Percentiles rank a stretch among this genome's conserved stretches.
These are phyloP conservation scores for Eucalyptus albens DNA, from an alignment of 345 rosid species.

Conservation along the genomic window DNA sequence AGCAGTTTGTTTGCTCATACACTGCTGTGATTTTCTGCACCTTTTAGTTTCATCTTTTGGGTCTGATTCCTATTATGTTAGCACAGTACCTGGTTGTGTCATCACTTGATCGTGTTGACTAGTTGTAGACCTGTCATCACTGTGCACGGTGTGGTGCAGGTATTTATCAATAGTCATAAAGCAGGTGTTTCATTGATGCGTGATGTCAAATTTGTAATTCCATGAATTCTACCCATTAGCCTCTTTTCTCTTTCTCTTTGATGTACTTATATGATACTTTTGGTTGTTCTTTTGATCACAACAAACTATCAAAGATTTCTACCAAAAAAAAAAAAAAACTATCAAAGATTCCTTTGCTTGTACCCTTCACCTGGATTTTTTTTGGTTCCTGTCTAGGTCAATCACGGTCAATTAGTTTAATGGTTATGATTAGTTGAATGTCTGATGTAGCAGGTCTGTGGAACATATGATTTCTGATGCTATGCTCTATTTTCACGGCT, in stretches of 20 bases:
- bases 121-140: not conserved
- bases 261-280: not conserved
- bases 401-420: not conserved
- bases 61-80: not conserved
- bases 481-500: not conserved
- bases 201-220: not conserved
- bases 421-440: not conserved
- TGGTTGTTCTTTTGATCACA: not conserved
- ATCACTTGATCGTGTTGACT: not conserved
- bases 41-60: not conserved
- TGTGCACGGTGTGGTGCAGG: not conserved
- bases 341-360: not conserved
- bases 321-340: not conserved
- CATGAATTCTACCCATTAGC: not conserved
- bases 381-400: not conserved
- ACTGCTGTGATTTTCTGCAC: not conserved
- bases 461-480: not conserved
- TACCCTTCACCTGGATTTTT: not conserved
- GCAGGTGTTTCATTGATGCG: not conserved
- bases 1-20: not conserved
- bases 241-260: not conserved
- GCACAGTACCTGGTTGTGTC: not conserved
- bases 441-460: not conserved
- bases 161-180: not conserved
- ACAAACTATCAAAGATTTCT: not conserved